Conservation (phyloP, 768 basidiomycete species). For the Sarcodon aspratus region DNA sequence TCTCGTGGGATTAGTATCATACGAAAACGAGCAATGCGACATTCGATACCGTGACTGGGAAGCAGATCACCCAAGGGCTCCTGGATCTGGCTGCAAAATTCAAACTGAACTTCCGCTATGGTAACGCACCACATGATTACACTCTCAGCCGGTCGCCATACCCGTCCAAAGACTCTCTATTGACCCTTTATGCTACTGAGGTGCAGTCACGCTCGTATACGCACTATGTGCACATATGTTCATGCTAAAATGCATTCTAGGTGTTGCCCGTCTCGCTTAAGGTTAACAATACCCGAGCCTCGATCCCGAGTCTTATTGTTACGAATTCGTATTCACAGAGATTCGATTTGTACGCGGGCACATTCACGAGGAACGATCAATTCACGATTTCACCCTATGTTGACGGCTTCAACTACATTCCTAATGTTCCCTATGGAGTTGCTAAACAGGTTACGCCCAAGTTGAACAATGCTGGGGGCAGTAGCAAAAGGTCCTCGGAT, state of each 20-base stretch:
- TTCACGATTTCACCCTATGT: constrained; percentile 63
- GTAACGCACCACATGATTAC: constrained; percentile 68
- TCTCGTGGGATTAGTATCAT: constrained; percentile 40
- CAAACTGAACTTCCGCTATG: constrained; percentile 52
- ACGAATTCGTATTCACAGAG: constrained; percentile 53
- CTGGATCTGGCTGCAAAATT: constrained; percentile 41
- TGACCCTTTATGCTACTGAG: constrained; percentile 45
- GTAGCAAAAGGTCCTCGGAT: constrained; percentile 19
- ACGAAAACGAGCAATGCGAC: constrained; percentile 32
- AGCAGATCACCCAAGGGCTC: constrained; percentile 43
- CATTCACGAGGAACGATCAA: constrained; percentile 76
- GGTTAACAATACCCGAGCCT: constrained; percentile 51
- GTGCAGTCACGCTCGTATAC: constrained; percentile 14
- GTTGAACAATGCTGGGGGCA: constrained; percentile 35
- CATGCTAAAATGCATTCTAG: constrained; percentile 13
- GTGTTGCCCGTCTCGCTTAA: constrained; percentile 45
- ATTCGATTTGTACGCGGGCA: constrained; percentile 54
- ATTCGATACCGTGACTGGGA: constrained; percentile 54
- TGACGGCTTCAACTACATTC: constrained; percentile 52
- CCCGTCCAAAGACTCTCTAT: constrained; percentile 46
- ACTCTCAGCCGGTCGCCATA: constrained; percentile 57
- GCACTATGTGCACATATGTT: constrained; percentile 5
- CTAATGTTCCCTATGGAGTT: constrained; percentile 35
- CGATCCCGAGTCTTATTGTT: constrained; percentile 53
- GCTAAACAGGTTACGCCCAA: constrained; percentile 42